Evolutionary conservation across 176 grass and related monocot species (phyloP).

Genomic region (Rhynchospora breviuscula): DNA sequence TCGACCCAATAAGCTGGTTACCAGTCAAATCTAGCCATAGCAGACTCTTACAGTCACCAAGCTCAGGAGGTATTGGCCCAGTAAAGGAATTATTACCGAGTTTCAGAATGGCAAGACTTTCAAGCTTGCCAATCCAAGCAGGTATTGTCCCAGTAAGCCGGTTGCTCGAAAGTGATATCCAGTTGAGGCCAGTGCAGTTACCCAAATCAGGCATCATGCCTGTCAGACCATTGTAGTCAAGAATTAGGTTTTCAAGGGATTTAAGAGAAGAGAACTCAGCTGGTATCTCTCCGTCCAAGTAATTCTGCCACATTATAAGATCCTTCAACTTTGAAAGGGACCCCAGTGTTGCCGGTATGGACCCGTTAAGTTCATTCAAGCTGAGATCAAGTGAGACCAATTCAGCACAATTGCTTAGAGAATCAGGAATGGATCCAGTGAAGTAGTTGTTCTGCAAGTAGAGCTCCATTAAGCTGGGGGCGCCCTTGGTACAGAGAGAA

Average conservation of each 20-base stretch:
- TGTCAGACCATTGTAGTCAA: constrained; percentile 80
- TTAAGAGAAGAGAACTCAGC: constrained; percentile 41
- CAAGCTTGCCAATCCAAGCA: constrained; percentile 73
- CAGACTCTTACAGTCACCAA: constrained; percentile 88
- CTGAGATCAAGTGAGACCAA: constrained; percentile 91
- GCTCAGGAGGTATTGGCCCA: constrained; percentile 58
- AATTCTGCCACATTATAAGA: constrained; percentile 97
- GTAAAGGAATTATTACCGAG: constrained; percentile 87
- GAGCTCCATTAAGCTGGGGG: constrained; percentile 44
- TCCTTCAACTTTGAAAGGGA: constrained; percentile 52
- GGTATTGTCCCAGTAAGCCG: constrained; percentile 62
- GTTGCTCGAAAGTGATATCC: constrained; percentile 92
- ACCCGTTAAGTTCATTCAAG: constrained; percentile 65
- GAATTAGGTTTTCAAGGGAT: constrained; percentile 78
- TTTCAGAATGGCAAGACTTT: constrained; percentile 71
- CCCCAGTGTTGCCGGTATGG: constrained; percentile 54
- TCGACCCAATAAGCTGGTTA: constrained; percentile 72
- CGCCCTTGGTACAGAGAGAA: constrained; percentile 40
- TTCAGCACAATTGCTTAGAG: constrained; percentile 64
- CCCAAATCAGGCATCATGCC: constrained; percentile 52
- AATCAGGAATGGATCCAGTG: constrained; percentile 56
- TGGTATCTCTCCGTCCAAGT: constrained; percentile 72
- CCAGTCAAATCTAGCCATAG: constrained; percentile 84
- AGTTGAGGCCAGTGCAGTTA: constrained; percentile 72
- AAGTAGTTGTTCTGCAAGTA: constrained; percentile 98